phyloP scores from a whole-genome alignment of 73 alveolate genomes.

The Halteria grandinella region DNA sequence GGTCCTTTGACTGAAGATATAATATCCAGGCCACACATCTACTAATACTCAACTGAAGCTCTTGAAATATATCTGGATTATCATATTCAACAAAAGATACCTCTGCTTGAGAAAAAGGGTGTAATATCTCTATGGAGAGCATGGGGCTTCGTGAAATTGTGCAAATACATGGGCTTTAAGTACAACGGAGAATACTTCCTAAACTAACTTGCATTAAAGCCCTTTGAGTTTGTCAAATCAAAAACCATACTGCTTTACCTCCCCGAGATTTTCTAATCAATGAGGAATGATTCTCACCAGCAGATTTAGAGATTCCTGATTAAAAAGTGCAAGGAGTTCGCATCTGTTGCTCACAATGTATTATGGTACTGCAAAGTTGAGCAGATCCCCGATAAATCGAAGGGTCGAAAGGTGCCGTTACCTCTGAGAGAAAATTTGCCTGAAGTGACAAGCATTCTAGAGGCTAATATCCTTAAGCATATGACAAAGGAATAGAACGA shows the following conservation, averaged over 20 bases:
- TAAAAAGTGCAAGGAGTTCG: conserved; percentile 63
- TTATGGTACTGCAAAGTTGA: conserved; percentile 85
- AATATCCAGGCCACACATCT: conserved; percentile 1
- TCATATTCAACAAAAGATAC: not conserved
- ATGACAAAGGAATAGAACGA: conserved; percentile 60
- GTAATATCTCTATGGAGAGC: too few species aligned
- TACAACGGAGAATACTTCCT: conserved; percentile 29
- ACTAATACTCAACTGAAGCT: conserved; percentile 17
- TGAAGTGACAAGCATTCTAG: conserved; percentile 49
- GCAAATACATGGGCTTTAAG: conserved; percentile 45
- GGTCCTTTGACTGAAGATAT: conserved; percentile 26
- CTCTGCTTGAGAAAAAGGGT: too few species aligned
- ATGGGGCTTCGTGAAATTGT: too few species aligned
- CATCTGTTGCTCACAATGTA: conserved; percentile 73
- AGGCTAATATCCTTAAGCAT: conserved; percentile 41
- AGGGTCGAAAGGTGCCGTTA: conserved; percentile 67
- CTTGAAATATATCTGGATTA: conserved; percentile 22
- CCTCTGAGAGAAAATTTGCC: conserved; percentile 67
- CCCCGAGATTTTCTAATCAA: conserved; percentile 51
- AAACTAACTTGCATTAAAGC: conserved; percentile 18
- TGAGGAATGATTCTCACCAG: conserved; percentile 52
- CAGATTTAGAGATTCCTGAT: conserved; percentile 68
- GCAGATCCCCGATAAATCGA: conserved; percentile 54
- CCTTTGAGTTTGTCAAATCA: not conserved
- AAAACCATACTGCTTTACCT: conserved; percentile 30